Conservation (phyloP, 192 early-diverging fungal genomes). For the Rhizoclosmatium globosum region DNA sequence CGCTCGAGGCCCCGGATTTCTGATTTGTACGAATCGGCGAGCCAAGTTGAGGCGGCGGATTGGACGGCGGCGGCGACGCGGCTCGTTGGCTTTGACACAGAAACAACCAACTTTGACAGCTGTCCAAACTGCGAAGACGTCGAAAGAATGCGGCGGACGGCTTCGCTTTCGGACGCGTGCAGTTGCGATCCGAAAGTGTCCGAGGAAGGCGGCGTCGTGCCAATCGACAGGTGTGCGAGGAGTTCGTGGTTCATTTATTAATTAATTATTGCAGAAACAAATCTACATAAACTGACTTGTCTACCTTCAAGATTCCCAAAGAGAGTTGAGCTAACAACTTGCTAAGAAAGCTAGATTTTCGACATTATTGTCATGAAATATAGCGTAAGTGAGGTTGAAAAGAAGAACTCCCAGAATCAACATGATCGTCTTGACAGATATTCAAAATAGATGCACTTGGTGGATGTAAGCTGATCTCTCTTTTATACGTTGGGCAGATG, state of each 20-base stretch:
- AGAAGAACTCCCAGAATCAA: no score
- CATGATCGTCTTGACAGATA: no score
- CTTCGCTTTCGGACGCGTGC: background rate
- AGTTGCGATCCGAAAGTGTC: background rate
- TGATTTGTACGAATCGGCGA: background rate
- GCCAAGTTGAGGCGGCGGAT: background rate
- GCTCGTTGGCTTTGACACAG: background rate
- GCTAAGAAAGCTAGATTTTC: no score
- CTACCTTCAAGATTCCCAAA: no score
- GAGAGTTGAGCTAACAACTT: no score
- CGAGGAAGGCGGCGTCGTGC: background rate
- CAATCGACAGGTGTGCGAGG: background rate
- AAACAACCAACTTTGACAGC: background rate
- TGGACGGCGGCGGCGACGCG: background rate
- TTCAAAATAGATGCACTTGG: no score
- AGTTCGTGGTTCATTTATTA: conserved; percentile 3
- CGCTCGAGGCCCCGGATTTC: background rate
- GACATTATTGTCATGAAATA: no score
- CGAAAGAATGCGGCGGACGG: background rate
- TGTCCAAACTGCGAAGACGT: background rate
- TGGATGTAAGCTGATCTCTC: no score
- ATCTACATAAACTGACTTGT: no score
- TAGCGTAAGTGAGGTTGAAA: no score
- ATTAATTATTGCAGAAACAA: no score
- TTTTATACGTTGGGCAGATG: no score